These are phyloP conservation scores for Sporothrix inflata DNA, from an alignment of 2,329 filamentous ascomycete genomes.

Conservation along the genomic window DNA sequence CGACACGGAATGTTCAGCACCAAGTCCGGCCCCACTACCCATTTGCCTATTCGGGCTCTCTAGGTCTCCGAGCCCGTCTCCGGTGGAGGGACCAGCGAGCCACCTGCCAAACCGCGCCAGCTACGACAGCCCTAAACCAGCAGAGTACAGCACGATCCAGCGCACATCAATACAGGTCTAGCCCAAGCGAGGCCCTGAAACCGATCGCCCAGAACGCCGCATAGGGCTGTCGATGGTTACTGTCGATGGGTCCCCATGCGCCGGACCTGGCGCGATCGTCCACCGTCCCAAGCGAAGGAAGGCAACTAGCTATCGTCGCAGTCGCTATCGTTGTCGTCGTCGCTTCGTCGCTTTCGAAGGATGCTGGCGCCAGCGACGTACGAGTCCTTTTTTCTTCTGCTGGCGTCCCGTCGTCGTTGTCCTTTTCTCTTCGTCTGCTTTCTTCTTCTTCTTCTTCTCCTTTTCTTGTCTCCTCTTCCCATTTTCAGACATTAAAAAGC, in stretches of 20 bases:
- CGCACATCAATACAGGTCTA: too few species aligned
- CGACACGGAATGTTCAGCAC: background rate
- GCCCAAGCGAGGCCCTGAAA: too few species aligned
- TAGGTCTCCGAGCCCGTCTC: constrained; percentile 4
- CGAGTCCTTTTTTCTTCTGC: background rate
- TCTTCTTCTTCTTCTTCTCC: background rate
- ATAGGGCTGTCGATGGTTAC: constrained; percentile 7
- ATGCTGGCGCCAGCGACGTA: constrained; percentile 5
- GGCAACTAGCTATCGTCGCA: background rate
- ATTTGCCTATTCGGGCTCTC: background rate
- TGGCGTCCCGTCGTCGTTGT: background rate
- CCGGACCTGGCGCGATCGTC: background rate
- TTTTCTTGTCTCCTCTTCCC: background rate
- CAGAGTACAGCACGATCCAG: too few species aligned
- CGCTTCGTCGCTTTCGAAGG: background rate
- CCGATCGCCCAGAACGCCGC: background rate
- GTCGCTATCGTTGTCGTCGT: too few species aligned
- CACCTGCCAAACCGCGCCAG: background rate
- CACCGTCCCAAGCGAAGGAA: background rate
- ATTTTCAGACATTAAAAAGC: background rate
- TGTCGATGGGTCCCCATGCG: background rate
- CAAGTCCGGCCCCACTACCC: background rate
- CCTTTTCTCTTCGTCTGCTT: background rate
- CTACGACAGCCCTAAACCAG: background rate
- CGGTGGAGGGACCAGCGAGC: background rate